Evolutionary conservation across 2,329 filamentous ascomycete species (phyloP).

Genomic region (Claviceps maximensis): DNA sequence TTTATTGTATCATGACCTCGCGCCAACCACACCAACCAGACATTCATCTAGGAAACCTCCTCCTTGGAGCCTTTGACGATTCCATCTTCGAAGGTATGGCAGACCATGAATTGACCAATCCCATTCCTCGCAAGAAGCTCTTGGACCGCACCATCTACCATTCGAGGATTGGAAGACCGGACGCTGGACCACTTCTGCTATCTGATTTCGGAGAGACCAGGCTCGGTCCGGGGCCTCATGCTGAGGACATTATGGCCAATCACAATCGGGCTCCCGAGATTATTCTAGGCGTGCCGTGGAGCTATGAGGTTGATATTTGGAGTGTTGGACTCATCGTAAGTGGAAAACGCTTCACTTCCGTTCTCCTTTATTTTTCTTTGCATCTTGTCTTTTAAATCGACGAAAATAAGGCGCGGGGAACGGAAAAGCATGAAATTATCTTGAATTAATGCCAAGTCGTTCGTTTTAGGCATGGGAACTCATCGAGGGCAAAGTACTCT

Average conservation of each 20-base stretch:
- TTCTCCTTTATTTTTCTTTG: background rate
- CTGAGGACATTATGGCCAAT: conserved; percentile 17
- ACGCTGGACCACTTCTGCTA: conserved; percentile 1
- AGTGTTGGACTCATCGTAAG: background rate
- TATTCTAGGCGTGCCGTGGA: background rate
- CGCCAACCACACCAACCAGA: background rate
- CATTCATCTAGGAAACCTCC: background rate
- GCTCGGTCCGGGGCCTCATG: conserved; percentile 8
- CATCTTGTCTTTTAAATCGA: too few species aligned
- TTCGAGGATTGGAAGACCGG: background rate
- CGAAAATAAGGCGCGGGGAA: too few species aligned
- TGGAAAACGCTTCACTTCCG: background rate
- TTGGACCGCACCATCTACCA: background rate
- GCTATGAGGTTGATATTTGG: background rate
- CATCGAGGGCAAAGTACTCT: background rate
- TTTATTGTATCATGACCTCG: background rate
- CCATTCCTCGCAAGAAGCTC: background rate
- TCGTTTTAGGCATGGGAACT: background rate
- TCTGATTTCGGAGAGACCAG: background rate
- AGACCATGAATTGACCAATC: background rate
- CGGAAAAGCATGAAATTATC: too few species aligned
- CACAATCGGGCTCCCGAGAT: background rate
- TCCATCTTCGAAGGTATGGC: background rate
- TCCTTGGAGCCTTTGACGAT: background rate
- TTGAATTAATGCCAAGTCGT: too few species aligned